Base-by-base conservation (phyloP, 2,329 filamentous ascomycete species). In the Colletotrichum sp. region DNA sequence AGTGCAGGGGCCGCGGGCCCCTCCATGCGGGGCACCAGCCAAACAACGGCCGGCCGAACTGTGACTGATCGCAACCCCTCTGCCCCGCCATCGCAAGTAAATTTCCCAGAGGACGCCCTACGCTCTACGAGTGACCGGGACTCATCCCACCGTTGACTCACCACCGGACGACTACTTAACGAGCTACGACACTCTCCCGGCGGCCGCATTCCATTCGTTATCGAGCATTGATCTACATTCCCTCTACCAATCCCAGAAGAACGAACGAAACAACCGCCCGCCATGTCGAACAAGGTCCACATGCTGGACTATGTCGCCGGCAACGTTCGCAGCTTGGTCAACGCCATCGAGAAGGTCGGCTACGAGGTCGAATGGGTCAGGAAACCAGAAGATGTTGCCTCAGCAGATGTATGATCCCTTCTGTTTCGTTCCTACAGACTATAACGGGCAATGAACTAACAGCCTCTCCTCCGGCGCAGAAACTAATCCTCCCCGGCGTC, bases 291-390 rank as follows among this genome's bases (percentile, higher is more conserved):
- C 28, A 62, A 91, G 65, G 94, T 96, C 78, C 91, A 96, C 86
- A 87, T 97, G 71, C 86, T 94, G 81, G 90, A 99, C 88, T 99
- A 98, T 84, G 96, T 98, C 79, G 96, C 97, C 77, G 97, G 97
- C 83, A 99, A 99, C 85, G 93, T 99, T 80, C 94, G 96, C 79
- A 98, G 96, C 78, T 91, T 99, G 81, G 96, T 96, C 83, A 99
- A 99, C 89, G 97, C 96, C 81, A 98, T 99, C 82, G 96, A 99
- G 85, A 98, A 97, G 86, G 91, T 96, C 75, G 97, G 97, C 77
- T 99, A 96, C 84, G 91, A 95, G 60, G 95, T 99, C 63, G 95
- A 97, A 88, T 99, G 96, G 97, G 90, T 99, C 79, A 94, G 90
- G 81, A 92, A 92, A 39, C 97, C 97, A 6, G 92, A 94, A 80